Evolutionary conservation across 2,329 filamentous ascomycete species (phyloP).

Genomic region (Onygenales sp.): DNA sequence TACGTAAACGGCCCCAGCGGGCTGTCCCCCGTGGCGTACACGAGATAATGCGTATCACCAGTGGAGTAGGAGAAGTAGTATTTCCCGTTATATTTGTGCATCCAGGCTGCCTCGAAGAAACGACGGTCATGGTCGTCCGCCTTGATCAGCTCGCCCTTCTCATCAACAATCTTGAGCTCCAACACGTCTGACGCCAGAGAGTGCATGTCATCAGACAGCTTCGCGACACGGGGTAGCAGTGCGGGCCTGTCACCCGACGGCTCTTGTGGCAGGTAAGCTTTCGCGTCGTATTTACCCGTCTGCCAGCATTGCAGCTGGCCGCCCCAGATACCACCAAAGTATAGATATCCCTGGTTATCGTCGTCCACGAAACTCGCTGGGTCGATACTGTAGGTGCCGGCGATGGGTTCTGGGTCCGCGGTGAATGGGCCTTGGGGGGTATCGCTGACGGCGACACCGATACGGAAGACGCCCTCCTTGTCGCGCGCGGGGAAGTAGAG

Average conservation of each 20-base stretch:
- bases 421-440: slow-evolving; percentile 60
- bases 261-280: slow-evolving; percentile 49
- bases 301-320: slow-evolving; percentile 72
- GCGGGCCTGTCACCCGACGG: slow-evolving; percentile 47
- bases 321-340: slow-evolving; percentile 74
- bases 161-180: slow-evolving; percentile 57
- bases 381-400: slow-evolving; percentile 66
- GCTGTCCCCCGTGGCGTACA: slow-evolving; percentile 55
- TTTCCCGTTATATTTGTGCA: slow-evolving; percentile 59
- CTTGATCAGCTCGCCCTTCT: slow-evolving; percentile 48
- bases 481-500: slow-evolving; percentile 70
- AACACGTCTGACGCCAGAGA: slow-evolving; percentile 46
- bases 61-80: slow-evolving; percentile 75
- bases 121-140: slow-evolving; percentile 63
- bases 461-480: slow-evolving; percentile 59
- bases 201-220: slow-evolving; percentile 56
- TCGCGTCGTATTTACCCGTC: slow-evolving; percentile 47
- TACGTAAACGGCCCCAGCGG: slow-evolving; percentile 67
- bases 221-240: slow-evolving; percentile 57
- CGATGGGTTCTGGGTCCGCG: slow-evolving; percentile 55
- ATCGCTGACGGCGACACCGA: slow-evolving; percentile 59
- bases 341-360: slow-evolving; percentile 55
- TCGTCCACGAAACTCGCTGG: slow-evolving; percentile 67
- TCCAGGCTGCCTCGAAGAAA: slow-evolving; percentile 75
- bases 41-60: slow-evolving; percentile 66